phyloP scores from a whole-genome alignment of 352 stramenopile species.

The Phytophthora citrophthora region DNA sequence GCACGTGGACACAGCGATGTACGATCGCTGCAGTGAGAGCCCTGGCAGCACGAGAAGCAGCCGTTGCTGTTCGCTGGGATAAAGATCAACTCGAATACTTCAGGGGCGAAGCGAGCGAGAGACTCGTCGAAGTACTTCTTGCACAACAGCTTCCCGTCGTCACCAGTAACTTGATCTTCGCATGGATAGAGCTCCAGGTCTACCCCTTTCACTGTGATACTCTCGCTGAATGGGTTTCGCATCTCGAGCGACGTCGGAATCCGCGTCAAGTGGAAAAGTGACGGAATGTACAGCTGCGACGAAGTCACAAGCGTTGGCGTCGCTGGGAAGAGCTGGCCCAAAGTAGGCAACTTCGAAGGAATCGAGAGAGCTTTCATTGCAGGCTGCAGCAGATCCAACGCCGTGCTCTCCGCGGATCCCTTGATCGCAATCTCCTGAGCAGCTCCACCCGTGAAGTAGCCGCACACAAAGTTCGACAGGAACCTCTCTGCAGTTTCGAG shows the following conservation, averaged over 20 bases:
- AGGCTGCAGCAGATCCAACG: conserved; percentile 67
- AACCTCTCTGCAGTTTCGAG: conserved; percentile 51
- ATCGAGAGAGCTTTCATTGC: conserved; percentile 65
- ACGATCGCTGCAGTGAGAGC: conserved; percentile 55
- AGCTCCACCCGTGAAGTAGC: conserved; percentile 76
- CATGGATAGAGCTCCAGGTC: conserved; percentile 83
- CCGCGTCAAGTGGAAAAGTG: conserved; percentile 67
- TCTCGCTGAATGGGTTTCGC: conserved; percentile 84
- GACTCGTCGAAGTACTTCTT: conserved; percentile 71
- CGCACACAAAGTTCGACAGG: conserved; percentile 86
- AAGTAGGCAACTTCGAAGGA: conserved; percentile 59
- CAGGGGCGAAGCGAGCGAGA: conserved; percentile 74
- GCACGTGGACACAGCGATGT: conserved; percentile 66
- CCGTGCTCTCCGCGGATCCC: conserved; percentile 58
- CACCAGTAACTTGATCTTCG: conserved; percentile 51
- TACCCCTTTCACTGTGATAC: conserved; percentile 69
- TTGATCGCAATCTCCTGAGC: conserved; percentile 76
- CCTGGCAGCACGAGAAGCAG: conserved; percentile 85
- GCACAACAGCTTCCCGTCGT: conserved; percentile 57
- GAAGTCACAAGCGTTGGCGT: conserved; percentile 78
- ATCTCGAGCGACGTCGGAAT: conserved; percentile 79
- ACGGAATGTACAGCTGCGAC: conserved; percentile 78
- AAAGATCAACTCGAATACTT: conserved; percentile 66
- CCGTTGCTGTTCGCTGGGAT: conserved; percentile 70
- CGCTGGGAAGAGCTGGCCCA: conserved; percentile 69